Conservation (phyloP, 768 basidiomycete species). For the Lentinula sp. region DNA sequence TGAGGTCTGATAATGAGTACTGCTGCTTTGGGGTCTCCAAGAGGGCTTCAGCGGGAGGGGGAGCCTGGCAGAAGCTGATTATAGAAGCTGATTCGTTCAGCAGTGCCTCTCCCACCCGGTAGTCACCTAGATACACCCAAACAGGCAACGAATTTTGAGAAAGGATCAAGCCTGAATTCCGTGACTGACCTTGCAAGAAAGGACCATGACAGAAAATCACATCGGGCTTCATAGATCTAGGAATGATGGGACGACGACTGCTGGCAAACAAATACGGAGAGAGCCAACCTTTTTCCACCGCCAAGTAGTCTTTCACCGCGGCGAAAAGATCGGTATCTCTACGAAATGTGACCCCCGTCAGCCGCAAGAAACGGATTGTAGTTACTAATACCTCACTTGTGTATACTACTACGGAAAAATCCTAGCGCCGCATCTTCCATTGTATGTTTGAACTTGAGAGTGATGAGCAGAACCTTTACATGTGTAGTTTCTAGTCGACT, state of each 20-base stretch:
- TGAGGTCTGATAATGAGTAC: not conserved
- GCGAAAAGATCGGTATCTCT: constrained; percentile 57
- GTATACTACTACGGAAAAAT: constrained; percentile 55
- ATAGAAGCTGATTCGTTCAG: constrained; percentile 50
- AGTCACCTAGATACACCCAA: constrained; percentile 40
- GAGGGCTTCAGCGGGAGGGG: constrained; percentile 13
- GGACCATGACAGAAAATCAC: constrained; percentile 61
- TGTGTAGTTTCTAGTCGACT: constrained; percentile 49
- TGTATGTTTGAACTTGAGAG: constrained; percentile 50
- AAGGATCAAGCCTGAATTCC: not conserved
- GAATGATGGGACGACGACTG: constrained; percentile 52
- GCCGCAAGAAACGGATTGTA: not conserved
- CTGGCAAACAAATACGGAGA: constrained; percentile 62
- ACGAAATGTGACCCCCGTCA: not conserved
- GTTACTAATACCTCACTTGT: constrained; percentile 31
- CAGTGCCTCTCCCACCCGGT: constrained; percentile 51
- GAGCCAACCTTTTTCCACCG: constrained; percentile 65
- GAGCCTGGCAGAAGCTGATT: constrained; percentile 36
- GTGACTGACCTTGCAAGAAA: constrained; percentile 43
- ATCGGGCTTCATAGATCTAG: constrained; percentile 58
- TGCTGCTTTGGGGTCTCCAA: not conserved
- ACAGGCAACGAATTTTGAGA: not conserved
- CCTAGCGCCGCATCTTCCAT: constrained; percentile 53
- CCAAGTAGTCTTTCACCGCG: constrained; percentile 55
- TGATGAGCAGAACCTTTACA: constrained; percentile 52